Evolutionary conservation across 2,329 filamentous ascomycete species (phyloP).

Genomic region (Pseudocercospora fuligena): DNA sequence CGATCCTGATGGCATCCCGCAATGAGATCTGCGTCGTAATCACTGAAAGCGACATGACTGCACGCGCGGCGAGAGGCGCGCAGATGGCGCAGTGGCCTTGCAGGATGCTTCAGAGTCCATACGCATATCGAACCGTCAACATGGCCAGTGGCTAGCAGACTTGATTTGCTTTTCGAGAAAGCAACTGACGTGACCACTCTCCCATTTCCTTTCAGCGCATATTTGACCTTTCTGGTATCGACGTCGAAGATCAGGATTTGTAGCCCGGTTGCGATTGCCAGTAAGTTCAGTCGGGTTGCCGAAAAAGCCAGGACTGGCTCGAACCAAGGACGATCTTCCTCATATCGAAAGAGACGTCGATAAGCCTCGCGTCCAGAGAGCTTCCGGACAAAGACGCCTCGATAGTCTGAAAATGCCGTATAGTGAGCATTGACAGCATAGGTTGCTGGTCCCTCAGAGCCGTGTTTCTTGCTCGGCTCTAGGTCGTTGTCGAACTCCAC

Average conservation of each 20-base stretch:
- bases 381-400: slow-evolving; percentile 25
- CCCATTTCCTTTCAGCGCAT: slow-evolving; percentile 30
- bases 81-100: slow-evolving; percentile 27
- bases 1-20: slow-evolving; percentile 20
- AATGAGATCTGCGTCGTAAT: slow-evolving; percentile 18
- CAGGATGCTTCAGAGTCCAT: slow-evolving; percentile 29
- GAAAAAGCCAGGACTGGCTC: slow-evolving; percentile 29
- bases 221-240: slow-evolving; percentile 14
- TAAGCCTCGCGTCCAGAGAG: slow-evolving; percentile 18
- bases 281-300: slow-evolving; percentile 23
- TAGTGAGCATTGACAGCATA: slow-evolving; percentile 30
- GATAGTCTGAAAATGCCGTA: slow-evolving; percentile 24
- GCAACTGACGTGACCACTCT: slow-evolving; percentile 28
- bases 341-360: slow-evolving; percentile 20
- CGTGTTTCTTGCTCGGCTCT: background rate
- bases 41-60: slow-evolving; percentile 23
- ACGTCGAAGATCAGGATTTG: slow-evolving; percentile 32
- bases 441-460: slow-evolving; percentile 1
- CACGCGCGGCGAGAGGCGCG: slow-evolving; percentile 26
- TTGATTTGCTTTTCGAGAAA: slow-evolving; percentile 23
- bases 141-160: slow-evolving; percentile 28
- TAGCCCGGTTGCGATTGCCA: slow-evolving; percentile 31
- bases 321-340: slow-evolving; percentile 18
- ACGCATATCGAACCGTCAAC: slow-evolving; percentile 32
- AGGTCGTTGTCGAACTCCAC: background rate